phyloP scores from a whole-genome alignment of 495 filamentous ascomycete genomes.

The Glutinoglossum americanum region DNA sequence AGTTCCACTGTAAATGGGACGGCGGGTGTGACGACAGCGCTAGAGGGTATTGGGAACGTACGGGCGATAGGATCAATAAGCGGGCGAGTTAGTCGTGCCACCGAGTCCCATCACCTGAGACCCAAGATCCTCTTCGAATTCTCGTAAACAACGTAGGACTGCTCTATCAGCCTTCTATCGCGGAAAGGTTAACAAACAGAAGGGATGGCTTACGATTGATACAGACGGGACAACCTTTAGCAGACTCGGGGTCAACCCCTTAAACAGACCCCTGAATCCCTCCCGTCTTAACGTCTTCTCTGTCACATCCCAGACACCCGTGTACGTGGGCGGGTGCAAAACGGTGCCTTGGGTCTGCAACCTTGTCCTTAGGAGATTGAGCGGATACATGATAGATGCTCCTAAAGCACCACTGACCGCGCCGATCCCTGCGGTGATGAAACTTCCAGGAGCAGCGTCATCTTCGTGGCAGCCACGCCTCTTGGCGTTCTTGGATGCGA shows the following conservation, averaged over 20 bases:
- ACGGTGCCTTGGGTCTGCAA: conserved; percentile 88
- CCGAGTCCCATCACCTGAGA: conserved; percentile 31
- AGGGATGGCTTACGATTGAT: conserved; percentile 37
- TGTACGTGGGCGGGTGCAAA: conserved; percentile 79
- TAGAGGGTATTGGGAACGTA: too few relatives aligned
- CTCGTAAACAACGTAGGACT: conserved; percentile 87
- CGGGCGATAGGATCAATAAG: background rate
- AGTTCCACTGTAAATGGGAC: too few relatives aligned
- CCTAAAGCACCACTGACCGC: conserved; percentile 81
- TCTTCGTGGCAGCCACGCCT: conserved; percentile 53
- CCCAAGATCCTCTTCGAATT: conserved; percentile 67
- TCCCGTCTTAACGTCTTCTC: conserved; percentile 63
- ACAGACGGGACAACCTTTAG: conserved; percentile 93
- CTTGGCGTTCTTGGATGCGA: conserved; percentile 49
- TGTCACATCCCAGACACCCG: conserved; percentile 68
- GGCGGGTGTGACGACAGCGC: too few relatives aligned
- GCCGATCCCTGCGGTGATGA: conserved; percentile 64
- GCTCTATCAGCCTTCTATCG: conserved; percentile 14
- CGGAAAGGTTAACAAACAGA: background rate
- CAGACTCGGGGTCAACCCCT: conserved; percentile 84
- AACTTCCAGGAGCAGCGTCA: conserved; percentile 52
- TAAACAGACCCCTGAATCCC: conserved; percentile 74
- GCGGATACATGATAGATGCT: conserved; percentile 79
- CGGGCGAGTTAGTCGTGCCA: background rate
- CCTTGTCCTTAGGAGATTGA: conserved; percentile 85